Percentiles rank a stretch among this genome's conserved stretches.
Conservation (phyloP, 495 filamentous ascomycete genomes). For the Xylaria longipes region DNA sequence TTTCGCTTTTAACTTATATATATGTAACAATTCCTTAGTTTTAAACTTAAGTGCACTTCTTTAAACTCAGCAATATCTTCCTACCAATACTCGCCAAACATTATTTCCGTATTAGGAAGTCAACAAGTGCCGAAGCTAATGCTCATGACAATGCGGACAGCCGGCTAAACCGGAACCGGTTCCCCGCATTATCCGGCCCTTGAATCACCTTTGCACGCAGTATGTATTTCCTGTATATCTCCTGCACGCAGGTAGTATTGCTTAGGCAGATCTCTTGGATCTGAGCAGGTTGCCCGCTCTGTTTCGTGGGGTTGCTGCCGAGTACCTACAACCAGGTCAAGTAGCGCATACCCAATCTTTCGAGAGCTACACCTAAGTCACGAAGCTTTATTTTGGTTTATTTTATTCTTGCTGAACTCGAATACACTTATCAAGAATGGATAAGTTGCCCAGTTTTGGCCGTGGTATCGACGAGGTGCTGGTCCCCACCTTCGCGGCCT, state of each 20-base stretch:
- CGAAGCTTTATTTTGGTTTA: not conserved
- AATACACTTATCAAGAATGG: conserved; percentile 29
- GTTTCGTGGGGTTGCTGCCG: not conserved
- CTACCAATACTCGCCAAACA: not conserved
- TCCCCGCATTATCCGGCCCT: conserved; percentile 6
- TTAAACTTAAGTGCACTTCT: not conserved
- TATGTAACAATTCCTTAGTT: too few species aligned
- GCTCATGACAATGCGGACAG: not conserved
- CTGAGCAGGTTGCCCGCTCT: not conserved
- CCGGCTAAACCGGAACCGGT: conserved; percentile 12
- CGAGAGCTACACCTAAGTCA: not conserved
- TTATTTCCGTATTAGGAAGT: conserved; percentile 10
- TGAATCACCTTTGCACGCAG: not conserved
- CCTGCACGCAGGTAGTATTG: not conserved
- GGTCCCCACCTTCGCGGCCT: conserved; percentile 46
- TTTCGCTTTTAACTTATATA: too few species aligned
- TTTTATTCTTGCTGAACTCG: not conserved
- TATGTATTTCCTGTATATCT: not conserved
- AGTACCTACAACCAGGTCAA: not conserved
- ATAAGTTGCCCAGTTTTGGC: conserved; percentile 48
- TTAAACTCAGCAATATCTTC: not conserved
- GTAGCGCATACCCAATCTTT: not conserved
- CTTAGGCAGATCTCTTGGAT: not conserved
- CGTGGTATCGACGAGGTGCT: conserved; percentile 41
- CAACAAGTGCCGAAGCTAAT: conserved; percentile 9